phyloP scores from a whole-genome alignment of 176 grass and related monocot genomes.

The Hordeum marinum region DNA sequence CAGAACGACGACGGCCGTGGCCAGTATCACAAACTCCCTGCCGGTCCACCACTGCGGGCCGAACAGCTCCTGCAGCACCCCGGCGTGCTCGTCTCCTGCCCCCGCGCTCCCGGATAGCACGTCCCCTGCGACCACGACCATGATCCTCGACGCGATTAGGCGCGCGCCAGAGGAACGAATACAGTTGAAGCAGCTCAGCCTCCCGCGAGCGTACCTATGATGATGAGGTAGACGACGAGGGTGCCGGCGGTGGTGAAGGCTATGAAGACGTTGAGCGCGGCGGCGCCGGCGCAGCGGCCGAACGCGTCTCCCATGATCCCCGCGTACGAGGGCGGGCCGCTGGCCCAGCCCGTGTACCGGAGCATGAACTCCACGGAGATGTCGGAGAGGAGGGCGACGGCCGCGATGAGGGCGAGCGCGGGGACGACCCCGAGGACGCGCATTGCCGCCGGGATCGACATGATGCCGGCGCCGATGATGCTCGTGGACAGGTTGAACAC shows the following conservation, averaged over 20 bases:
- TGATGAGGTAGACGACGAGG: conserved; percentile 87
- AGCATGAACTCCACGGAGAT: conserved; percentile 72
- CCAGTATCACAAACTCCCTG: conserved; percentile 53
- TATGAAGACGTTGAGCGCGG: conserved; percentile 50
- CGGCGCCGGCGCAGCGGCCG: conserved; percentile 48
- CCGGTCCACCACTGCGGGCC: conserved; percentile 69
- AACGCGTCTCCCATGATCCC: conserved; percentile 69
- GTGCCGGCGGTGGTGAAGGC: conserved; percentile 60
- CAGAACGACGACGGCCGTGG: conserved; percentile 46
- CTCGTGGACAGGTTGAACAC: conserved; percentile 92
- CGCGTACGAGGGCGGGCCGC: conserved; percentile 45
- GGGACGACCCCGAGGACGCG: conserved; percentile 72
- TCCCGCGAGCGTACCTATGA: conserved; percentile 55
- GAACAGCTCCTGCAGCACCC: conserved; percentile 77
- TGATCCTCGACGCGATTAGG: background rate
- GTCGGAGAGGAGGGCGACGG: conserved; percentile 53
- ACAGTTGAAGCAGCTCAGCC: background rate
- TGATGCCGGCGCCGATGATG: conserved; percentile 94
- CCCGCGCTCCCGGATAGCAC: conserved; percentile 64
- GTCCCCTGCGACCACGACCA: conserved; percentile 51
- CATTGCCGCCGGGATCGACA: conserved; percentile 94
- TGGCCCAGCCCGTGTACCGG: conserved; percentile 49
- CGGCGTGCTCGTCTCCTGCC: conserved; percentile 46
- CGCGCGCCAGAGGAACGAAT: background rate
- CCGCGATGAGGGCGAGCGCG: conserved; percentile 39